phyloP scores from a whole-genome alignment of 1,284 basidiomycete genomes.

The Neonothopanus nambi region DNA sequence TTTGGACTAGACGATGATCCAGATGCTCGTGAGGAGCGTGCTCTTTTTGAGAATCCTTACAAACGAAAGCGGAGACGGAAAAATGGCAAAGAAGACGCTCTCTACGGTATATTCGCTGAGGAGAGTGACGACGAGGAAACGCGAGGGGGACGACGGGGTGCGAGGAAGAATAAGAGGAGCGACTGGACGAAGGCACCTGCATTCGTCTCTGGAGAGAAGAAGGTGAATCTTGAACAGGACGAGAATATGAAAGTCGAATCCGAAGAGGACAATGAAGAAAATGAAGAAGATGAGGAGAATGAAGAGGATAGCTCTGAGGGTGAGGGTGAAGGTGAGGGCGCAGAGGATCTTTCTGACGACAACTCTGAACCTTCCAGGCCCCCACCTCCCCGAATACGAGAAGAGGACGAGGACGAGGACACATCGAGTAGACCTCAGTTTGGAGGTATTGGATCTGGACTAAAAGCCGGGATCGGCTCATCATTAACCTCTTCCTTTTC shows the following conservation, averaged over 20 bases:
- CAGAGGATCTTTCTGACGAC: constrained; percentile 38
- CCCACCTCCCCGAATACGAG: constrained; percentile 52
- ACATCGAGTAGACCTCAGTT: constrained; percentile 35
- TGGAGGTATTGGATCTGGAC: constrained; percentile 51
- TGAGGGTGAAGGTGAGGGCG: constrained; percentile 37
- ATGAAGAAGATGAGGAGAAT: constrained; percentile 33
- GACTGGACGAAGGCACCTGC: constrained; percentile 81
- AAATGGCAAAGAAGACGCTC: constrained; percentile 72
- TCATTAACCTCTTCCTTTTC: constrained; percentile 12
- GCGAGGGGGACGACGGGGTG: constrained; percentile 30
- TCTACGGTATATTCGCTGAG: constrained; percentile 84
- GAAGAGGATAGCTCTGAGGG: constrained; percentile 33
- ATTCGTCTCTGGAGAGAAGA: constrained; percentile 65
- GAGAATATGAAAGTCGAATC: constrained; percentile 27
- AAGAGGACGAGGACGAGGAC: constrained; percentile 44
- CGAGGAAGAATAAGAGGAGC: constrained; percentile 38
- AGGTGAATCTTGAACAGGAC: constrained; percentile 47
- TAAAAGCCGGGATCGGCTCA: constrained; percentile 20
- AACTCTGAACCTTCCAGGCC: constrained; percentile 48
- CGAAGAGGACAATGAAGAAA: constrained; percentile 31
- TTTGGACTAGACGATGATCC: constrained; percentile 59
- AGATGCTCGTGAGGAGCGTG: constrained; percentile 75
- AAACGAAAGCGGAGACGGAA: constrained; percentile 63
- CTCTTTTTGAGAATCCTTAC: constrained; percentile 81
- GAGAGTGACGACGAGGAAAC: constrained; percentile 65